Evolutionary conservation across 2,329 filamentous ascomycete species (phyloP), one percentile per base, ranked within the genome.

Genomic region (Aspergillus chevalieri): DNA sequence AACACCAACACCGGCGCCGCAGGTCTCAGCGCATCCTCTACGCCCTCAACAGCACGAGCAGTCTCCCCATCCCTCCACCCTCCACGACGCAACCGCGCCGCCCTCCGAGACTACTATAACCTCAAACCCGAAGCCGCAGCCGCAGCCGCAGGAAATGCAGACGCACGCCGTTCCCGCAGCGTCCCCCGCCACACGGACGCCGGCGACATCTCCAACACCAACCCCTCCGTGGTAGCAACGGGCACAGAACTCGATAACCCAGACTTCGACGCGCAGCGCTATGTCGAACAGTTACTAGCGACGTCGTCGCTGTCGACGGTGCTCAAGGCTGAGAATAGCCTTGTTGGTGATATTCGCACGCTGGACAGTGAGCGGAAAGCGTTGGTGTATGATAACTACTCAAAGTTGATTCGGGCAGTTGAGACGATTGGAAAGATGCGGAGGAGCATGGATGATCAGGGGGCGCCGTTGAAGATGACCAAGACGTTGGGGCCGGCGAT

Each of bases 361-460:
- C 77, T 98, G 15, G 93, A 97, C 63, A 92, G 92, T 21, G 93
- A 98, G 77, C 87, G 93, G 69, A 98, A 98, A 73, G 91, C 92
- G 1, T 74, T 98, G 53, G 93, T 98, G 4, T 98, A 98, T 68
- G 92, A 98, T 68, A 98, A 98, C 66, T 98, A 97, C 70, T 93
- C 87, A 59, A 97, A 97, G 72, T 74, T 98, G 57, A 96, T 98
- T 57, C 82, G 86, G n/a, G 93, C 93, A 1, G 96, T 94, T 9
- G 92, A 95, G 69, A 97, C 92, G 3, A 98, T 98, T 62, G 81
- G 87, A 45, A 89, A 88, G 73, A 76, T 77, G 74, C 65, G 74
- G 28, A 63, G 60, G 50, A 75, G 72, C 50, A 75, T 77, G 68
- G 73, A 75, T 55, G 70, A 73, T 44, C 63, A 70, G 3, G 65